Evolutionary conservation across 768 basidiomycete genomes (phyloP), one percentile per base, ranked within the genome.

Genomic region (Xerocomellus intermedius): DNA sequence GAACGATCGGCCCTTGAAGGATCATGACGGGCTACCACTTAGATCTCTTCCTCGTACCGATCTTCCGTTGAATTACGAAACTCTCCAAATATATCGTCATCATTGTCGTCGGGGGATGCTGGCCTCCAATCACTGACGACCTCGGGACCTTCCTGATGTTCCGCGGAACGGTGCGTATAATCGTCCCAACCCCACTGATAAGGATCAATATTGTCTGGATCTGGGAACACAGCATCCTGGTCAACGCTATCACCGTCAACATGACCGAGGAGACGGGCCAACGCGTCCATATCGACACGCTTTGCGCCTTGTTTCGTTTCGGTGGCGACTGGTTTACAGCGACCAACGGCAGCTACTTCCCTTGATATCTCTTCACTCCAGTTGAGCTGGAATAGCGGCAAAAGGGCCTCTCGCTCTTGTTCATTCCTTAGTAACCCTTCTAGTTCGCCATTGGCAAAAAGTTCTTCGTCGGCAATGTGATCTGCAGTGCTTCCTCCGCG

Each of bases 361-460:
- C 69, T 52, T 36, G 66, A 43, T 35, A 17, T 58, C 28, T 57
- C 73, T 42, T 64, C 60, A 2, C 68, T 66, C 76, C 76, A 79
- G 16, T 71, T 71, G 42, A 77, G 65, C 28, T 68, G 62, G 28
- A 77, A 69, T 13, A 73, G 52, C 10, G 65, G 62, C 39, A 65
- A 64, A 55, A 88, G 65, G 2, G 73, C 69, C 48, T 74, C 71
- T 16, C 75, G 74, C 65, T 91, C 86, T 21, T 75, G 77, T 32
- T 80, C 74, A 43, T 62, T 72, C 52, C 90, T 73, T 21, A 89
- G 59, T 28, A 89, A 50, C 19, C 73, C 77, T 50, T 90, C 88
- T 26, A 88, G 67, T 67, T 92, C 90, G 3, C 83, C 86, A 30
- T 81, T 78, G 4, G 71, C 79, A 55, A 92, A 89, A 22, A 92